phyloP scores from a whole-genome alignment of 2,329 filamentous ascomycete genomes.

The Simplicillium aogashimaense region DNA sequence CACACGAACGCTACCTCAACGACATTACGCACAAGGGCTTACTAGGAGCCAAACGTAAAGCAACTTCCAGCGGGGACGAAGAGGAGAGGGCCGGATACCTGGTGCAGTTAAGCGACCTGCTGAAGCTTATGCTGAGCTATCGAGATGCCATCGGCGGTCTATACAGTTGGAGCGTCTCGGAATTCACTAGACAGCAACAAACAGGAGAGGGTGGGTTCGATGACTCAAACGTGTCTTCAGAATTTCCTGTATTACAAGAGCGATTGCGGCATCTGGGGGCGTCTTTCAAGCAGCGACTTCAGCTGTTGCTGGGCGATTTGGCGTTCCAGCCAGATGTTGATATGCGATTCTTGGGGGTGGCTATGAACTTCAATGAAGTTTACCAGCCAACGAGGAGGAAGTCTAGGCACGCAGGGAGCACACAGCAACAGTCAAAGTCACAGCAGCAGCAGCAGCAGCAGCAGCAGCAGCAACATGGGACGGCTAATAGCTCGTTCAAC shows the following conservation, averaged over 20 bases:
- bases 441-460: no score
- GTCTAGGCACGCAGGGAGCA: no score
- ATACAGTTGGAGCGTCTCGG: conserved; percentile 89
- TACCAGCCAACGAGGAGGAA: conserved; percentile 52
- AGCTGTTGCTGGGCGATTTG: conserved; percentile 77
- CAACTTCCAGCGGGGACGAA: conserved; percentile 24
- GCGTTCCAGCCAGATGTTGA: conserved; percentile 91
- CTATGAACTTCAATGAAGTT: conserved; percentile 99
- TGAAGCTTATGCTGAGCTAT: conserved; percentile 89
- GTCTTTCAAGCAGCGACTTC: conserved; percentile 70
- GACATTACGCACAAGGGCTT: conserved; percentile 95
- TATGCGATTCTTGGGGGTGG: conserved; percentile 88
- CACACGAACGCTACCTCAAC: conserved; percentile 83
- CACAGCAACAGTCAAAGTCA: no score
- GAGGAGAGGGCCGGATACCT: conserved; percentile 74
- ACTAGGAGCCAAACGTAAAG: conserved; percentile 56
- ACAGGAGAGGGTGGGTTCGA: conserved; percentile 35
- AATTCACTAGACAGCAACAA: conserved; percentile 89
- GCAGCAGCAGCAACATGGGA: no score
- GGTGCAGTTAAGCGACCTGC: conserved; percentile 79
- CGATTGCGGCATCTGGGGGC: conserved; percentile 62
- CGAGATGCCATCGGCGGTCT: conserved; percentile 88
- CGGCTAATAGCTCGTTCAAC: no score
- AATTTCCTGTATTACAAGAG: conserved; percentile 65
- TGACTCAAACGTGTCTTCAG: conserved; percentile 29